Base-by-base conservation (phyloP, 2,329 filamentous ascomycete genomes). In the Colletotrichum falcatum region DNA sequence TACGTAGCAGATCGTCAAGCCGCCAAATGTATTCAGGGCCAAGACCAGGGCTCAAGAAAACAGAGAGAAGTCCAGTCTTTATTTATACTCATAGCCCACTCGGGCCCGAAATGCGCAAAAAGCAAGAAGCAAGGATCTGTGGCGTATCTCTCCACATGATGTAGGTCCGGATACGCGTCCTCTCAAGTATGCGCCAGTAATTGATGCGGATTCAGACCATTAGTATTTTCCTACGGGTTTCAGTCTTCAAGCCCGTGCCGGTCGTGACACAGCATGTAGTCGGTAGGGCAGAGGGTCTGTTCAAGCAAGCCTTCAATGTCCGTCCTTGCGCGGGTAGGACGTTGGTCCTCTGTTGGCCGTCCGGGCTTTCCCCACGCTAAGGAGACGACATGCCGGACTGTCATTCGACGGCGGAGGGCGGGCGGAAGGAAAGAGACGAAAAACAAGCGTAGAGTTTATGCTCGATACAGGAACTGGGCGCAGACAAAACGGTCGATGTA, bases 301-400 rank as follows among this genome's bases (percentile, higher is more conserved):
- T 8, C 49, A 55, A n/a, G 42, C 16, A 51, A 64, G 35, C 11
- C 33, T 58, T 42, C 20, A 26, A 44, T 60, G 59, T 69, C 65
- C 59, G 59, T 59, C 49, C 42, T 20, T 66, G 53, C 30, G n/a
- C 26, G 61, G 65, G 59, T n/a, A 33, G 64, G 23, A 30, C 37
- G 66, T 56, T 48, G 66, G 55, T 58, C 60, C 64, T 46, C 48
- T 60, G 69, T 42, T 64, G 60, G 70, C 69, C 66, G 69, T 28
- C 55, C 69, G 69, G 63, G 65, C 35, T 71, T 71, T 70, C 66
- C 69, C 69, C 69, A 71, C 66, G 55, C 65, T 42, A 44, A 26
- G 58, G 42, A 42, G 23, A 61, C 23, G 30, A 30, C 42, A 35
- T 63, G 58, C 62, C n/a, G 42, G 51, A 44, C 44, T 56, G 53